Base-by-base conservation (phyloP, 805 yeast species). In the Middelhovenomyces tepae region DNA sequence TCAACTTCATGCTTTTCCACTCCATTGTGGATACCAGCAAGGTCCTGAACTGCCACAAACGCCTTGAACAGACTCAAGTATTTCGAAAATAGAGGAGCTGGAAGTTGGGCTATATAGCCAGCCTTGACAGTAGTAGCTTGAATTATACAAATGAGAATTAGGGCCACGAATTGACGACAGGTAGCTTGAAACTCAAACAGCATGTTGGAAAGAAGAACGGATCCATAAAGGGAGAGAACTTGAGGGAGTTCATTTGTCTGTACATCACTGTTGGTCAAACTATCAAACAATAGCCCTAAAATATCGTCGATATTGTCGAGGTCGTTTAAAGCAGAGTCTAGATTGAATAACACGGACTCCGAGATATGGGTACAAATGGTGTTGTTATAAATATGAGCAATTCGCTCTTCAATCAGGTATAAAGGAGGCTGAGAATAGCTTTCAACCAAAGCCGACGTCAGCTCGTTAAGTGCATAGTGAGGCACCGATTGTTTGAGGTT, bases 401-500 rank as follows among this genome's bases (percentile, higher is more conserved):
- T 6, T 7, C 18, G 29, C 18, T 24, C 27, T 11, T 26, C 36
- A 6, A 7, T 25, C 5, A 29, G 30, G 8, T 31, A 15, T 16
- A 22, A 17, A 11, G 17, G 10, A 8, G 29, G 19, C 11, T 15
- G n/a, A 2, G 28, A 7, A 42, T 42, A 54, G 21, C 62, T 62
- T 10, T 62, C 60, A 7, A 64, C 40, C 22, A 71, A 52, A 5
- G 59, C 55, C 7, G 44, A 44, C 18, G 59, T 48, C 11, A 67
- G 48, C 4, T 56, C 47, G 2, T 46, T 39, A 3, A 64, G 41
- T 1, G 61, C 56, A 8, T 60, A 60, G 28, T 48, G 47, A 1
- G 71, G 54, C 18, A 70, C 47, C 2, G 63, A 56, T 1, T 52
- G 43, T 16, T 63, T 56, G 45, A 72, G 73, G 0, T 60, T 53